Base-by-base conservation (phyloP, 2,329 filamentous ascomycete species). In the Beauveria pseudobassiana region DNA sequence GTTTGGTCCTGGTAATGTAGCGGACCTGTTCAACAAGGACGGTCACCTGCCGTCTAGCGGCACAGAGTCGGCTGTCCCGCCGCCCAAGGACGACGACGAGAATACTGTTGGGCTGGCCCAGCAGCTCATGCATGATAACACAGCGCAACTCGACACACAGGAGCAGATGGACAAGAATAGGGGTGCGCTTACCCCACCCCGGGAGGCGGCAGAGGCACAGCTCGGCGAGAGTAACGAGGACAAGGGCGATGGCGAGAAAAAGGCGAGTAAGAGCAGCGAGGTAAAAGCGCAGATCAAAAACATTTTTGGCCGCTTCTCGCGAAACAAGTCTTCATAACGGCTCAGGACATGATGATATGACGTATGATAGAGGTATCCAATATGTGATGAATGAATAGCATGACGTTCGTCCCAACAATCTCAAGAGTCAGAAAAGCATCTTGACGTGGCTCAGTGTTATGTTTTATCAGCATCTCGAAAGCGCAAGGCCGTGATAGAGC, bases 71-170 rank as follows among this genome's bases (percentile, higher is more conserved):
- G 26, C 45, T 3, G 52, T 54, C 2, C 52, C 28, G 14, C 62
- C 61, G 6, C 52, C 54, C 16, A 38, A 38, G 43, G 45, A 57
- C n/a, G 56, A 71, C 46, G 68, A 74, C 38, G 68, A 72, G 40
- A 65, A 76, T 46, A 77, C 80, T 3, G 75, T 83, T n/a, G 74
- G 76, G 30, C 67, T 78, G 28, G 82, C 81, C 0, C 76, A 80
- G 62, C 72, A 81, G 65, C 76, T 83, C 42, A 84, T 84, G 81
- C 75, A 82, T 50, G 75, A 80, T 14, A 76, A 84, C 60, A 84
- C 82, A 0, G 79, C 74, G 8, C 78, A 83, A 66, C 66, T 84
- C 5, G 78, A 83, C 40, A 72, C 71, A 2, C 73, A 78, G 52
- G 67, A 72, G 52, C 68, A 74, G 42, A 51, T 69, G 51, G 64